Evolutionary conservation across 768 basidiomycete species (phyloP).

Genomic region (Tephrocybe sp.): DNA sequence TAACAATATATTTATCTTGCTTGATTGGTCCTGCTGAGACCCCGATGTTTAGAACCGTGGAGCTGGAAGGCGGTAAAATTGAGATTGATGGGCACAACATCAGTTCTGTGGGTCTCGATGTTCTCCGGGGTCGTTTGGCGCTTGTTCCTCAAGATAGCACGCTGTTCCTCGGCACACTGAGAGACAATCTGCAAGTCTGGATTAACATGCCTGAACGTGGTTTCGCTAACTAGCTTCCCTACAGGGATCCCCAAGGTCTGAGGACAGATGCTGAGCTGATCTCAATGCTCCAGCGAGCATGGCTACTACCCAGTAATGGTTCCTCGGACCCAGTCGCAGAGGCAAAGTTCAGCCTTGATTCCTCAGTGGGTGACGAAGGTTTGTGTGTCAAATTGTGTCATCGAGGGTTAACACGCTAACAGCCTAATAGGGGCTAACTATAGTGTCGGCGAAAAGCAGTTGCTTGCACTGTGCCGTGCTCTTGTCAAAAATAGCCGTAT

Average conservation of each 20-base stretch:
- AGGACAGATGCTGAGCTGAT: slow-evolving; percentile 64
- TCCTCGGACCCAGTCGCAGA: slow-evolving; percentile 44
- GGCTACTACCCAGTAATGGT: slow-evolving; percentile 56
- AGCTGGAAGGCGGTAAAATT: slow-evolving; percentile 57
- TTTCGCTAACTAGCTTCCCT: not conserved
- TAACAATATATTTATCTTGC: slow-evolving; percentile 14
- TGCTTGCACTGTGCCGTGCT: slow-evolving; percentile 61
- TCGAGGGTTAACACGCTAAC: not conserved
- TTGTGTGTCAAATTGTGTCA: slow-evolving; percentile 5
- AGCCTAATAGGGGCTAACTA: slow-evolving; percentile 50
- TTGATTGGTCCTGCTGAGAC: not conserved
- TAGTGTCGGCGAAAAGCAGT: slow-evolving; percentile 68
- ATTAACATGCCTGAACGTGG: not conserved
- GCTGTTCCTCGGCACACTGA: slow-evolving; percentile 45
- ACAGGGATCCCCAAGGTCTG: slow-evolving; percentile 52
- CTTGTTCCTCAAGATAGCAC: slow-evolving; percentile 69
- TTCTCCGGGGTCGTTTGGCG: slow-evolving; percentile 53
- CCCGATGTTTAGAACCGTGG: slow-evolving; percentile 47
- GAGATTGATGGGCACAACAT: slow-evolving; percentile 57
- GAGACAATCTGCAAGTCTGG: slow-evolving; percentile 39
- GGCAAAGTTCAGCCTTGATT: slow-evolving; percentile 69
- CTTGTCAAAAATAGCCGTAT: slow-evolving; percentile 62
- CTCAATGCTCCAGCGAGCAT: slow-evolving; percentile 57
- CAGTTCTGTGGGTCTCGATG: slow-evolving; percentile 49
- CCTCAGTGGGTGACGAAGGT: slow-evolving; percentile 65